Percentiles rank a stretch among this genome's conserved stretches.
Conservation (phyloP, 768 basidiomycete genomes). For the Dioszegia aurantiaca region DNA sequence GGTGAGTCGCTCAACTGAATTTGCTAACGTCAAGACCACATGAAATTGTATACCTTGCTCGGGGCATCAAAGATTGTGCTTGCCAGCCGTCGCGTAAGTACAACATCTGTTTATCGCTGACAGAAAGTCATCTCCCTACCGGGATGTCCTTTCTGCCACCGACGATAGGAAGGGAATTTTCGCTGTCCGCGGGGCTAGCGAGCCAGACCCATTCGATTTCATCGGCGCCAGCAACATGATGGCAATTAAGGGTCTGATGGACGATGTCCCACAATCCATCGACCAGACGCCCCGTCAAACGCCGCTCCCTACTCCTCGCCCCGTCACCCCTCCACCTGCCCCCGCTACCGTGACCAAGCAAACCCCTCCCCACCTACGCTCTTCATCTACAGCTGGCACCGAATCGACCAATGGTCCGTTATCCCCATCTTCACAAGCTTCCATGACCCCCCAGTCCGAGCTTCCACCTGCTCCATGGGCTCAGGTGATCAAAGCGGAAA, state of each 20-base stretch:
- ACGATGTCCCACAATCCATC: too few relatives aligned
- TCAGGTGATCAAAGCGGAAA: background rate
- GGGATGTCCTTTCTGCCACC: background rate
- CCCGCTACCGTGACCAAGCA: too few relatives aligned
- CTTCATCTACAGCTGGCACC: background rate
- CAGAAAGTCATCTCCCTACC: slow-evolving; percentile 9
- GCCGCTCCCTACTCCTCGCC: too few relatives aligned
- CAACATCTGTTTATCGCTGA: slow-evolving; percentile 2
- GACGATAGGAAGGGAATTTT: background rate
- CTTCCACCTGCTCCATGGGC: slow-evolving; percentile 10
- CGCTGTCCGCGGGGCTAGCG: background rate
- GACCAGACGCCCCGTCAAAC: too few relatives aligned
- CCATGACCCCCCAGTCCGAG: background rate
- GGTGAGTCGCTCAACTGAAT: slow-evolving; percentile 5
- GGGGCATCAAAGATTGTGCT: slow-evolving; percentile 1
- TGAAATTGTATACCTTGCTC: slow-evolving; percentile 10
- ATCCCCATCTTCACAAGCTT: background rate
- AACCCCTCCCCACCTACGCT: slow-evolving; percentile 4
- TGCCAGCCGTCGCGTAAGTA: slow-evolving; percentile 3
- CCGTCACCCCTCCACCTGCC: too few relatives aligned
- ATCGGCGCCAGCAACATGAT: slow-evolving; percentile 15
- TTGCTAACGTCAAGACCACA: slow-evolving; percentile 4
- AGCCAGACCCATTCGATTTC: slow-evolving; percentile 16
- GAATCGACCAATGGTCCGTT: background rate
- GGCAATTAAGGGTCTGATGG: too few relatives aligned